Evolutionary conservation across 768 basidiomycete species (phyloP).

Genomic region (Serpula lacrymans): DNA sequence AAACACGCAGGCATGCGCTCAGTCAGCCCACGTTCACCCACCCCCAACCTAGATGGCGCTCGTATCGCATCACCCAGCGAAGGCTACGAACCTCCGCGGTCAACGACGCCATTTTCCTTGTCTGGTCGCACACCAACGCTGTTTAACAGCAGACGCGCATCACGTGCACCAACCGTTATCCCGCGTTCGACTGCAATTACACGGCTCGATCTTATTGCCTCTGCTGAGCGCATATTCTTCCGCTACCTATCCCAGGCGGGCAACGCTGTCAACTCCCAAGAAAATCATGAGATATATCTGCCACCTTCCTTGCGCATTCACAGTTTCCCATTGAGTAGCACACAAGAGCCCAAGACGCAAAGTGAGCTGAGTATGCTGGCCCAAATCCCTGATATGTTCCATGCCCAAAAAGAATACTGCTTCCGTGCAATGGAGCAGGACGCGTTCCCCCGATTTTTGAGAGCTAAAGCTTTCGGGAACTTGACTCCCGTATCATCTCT

Average conservation of each 20-base stretch:
- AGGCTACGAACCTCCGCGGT: constrained; percentile 52
- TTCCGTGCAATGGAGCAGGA: constrained; percentile 96
- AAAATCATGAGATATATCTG: constrained; percentile 97
- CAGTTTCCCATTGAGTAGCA: constrained; percentile 79
- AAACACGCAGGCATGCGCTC: constrained; percentile 51
- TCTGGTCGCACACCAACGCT: constrained; percentile 73
- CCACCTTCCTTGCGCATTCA: constrained; percentile 91
- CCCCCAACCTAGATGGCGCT: constrained; percentile 30
- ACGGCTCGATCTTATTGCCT: constrained; percentile 84
- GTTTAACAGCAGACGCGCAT: constrained; percentile 73
- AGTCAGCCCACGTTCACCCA: constrained; percentile 54
- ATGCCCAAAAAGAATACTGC: constrained; percentile 95
- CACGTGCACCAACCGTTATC: constrained; percentile 91
- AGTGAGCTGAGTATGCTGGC: constrained; percentile 75
- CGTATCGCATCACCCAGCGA: constrained; percentile 35
- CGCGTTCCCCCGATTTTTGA: constrained; percentile 89
- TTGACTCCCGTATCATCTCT: constrained; percentile 89
- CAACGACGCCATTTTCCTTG: constrained; percentile 77
- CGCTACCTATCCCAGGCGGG: constrained; percentile 85
- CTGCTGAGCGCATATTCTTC: constrained; percentile 94
- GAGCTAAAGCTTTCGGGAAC: constrained; percentile 98
- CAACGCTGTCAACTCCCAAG: constrained; percentile 72
- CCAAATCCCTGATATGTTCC: constrained; percentile 94
- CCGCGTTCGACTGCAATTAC: constrained; percentile 89
- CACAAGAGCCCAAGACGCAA: constrained; percentile 66